Evolutionary conservation across 2,329 filamentous ascomycete species (phyloP).

Genomic region (Alternaria metachromatica): DNA sequence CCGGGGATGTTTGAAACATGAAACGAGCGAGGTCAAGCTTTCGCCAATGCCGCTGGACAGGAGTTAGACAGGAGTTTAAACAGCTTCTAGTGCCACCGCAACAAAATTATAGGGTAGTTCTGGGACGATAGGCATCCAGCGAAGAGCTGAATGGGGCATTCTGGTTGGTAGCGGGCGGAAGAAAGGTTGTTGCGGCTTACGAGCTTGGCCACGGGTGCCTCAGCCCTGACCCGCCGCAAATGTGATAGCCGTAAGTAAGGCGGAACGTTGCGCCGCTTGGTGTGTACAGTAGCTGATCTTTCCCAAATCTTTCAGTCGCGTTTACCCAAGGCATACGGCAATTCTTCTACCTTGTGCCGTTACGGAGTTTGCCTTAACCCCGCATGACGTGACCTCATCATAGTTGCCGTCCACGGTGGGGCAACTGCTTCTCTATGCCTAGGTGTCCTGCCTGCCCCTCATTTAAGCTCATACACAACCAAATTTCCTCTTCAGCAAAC

Average conservation of each 20-base stretch:
- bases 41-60: conserved; percentile 22
- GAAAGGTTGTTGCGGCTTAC: background rate
- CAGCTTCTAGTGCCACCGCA: background rate
- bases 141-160: background rate
- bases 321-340: background rate
- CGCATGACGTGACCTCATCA: conserved; percentile 13
- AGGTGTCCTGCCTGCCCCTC: conserved; percentile 20
- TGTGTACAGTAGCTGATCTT: background rate
- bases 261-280: background rate
- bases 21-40: conserved; percentile 30
- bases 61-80: background rate
- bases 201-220: background rate
- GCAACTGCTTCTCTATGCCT: background rate
- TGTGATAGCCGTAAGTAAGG: background rate
- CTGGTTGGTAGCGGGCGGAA: background rate
- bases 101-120: background rate
- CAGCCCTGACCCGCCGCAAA: background rate
- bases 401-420: background rate
- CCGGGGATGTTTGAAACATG: conserved; percentile 32
- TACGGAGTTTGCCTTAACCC: background rate
- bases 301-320: background rate
- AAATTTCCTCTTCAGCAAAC: background rate
- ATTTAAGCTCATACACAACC: background rate
- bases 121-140: background rate
- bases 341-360: background rate